Conservation (phyloP, 352 stramenopile species). For the Pythium phragmitis region DNA sequence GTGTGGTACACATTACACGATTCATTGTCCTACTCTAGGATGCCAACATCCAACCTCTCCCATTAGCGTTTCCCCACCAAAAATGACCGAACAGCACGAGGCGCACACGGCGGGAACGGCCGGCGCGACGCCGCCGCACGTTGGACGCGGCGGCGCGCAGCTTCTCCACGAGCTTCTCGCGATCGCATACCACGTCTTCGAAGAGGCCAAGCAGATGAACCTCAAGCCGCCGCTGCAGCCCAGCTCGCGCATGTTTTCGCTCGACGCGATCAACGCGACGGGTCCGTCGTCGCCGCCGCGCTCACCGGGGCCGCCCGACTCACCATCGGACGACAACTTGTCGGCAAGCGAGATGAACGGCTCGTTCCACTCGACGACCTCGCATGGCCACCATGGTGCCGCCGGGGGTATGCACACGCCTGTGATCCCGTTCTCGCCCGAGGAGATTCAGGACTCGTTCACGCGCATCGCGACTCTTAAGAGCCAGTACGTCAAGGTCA, state of each 20-base stretch:
- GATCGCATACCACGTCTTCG: constrained; percentile 75
- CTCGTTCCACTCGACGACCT: constrained; percentile 29
- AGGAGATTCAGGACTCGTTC: constrained; percentile 87
- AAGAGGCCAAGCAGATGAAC: constrained; percentile 84
- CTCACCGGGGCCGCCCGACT: constrained; percentile 31
- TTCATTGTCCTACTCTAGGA: background rate
- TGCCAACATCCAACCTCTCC: background rate
- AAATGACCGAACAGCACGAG: constrained; percentile 35
- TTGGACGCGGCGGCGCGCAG: constrained; percentile 41
- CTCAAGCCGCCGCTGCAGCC: constrained; percentile 78
- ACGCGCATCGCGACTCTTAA: constrained; percentile 80
- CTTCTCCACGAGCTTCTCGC: constrained; percentile 67
- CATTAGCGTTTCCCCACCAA: background rate
- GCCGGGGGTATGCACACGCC: constrained; percentile 33
- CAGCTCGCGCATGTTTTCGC: constrained; percentile 75
- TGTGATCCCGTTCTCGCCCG: constrained; percentile 69
- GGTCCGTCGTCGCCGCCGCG: constrained; percentile 30
- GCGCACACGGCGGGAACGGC: background rate
- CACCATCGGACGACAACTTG: constrained; percentile 46
- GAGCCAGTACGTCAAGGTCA: constrained; percentile 78
- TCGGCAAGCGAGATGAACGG: constrained; percentile 45
- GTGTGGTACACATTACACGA: constrained; percentile 1
- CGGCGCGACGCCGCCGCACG: background rate
- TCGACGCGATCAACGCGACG: constrained; percentile 35
- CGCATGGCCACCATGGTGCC: constrained; percentile 33